phyloP scores from a whole-genome alignment of 1,139 yeast genomes.

The Candida tetrigidarum region DNA sequence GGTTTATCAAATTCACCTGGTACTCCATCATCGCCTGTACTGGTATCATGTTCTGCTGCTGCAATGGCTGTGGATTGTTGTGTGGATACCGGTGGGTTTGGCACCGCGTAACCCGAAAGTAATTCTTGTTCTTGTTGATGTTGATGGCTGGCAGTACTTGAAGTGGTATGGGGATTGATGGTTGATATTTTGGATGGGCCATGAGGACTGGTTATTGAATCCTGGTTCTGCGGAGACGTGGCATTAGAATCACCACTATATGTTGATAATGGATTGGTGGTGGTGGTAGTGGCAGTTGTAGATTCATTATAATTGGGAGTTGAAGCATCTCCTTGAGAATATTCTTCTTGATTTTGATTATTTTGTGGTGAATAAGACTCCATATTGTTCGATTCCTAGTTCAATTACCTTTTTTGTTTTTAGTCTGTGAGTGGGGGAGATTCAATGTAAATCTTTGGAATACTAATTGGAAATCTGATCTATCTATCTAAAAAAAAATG shows the following conservation, averaged over 20 bases:
- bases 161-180: slow-evolving; percentile 21
- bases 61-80: slow-evolving; percentile 36
- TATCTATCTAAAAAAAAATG: neutral
- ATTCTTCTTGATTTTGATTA: slow-evolving; percentile 5
- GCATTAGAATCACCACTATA: slow-evolving; percentile 1
- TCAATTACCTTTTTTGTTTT: no score
- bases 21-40: slow-evolving; percentile 11
- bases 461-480: neutral
- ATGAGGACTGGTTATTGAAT: slow-evolving; percentile 5
- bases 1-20: slow-evolving; percentile 44
- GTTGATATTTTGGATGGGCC: slow-evolving; percentile 12
- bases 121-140: slow-evolving; percentile 52
- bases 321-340: slow-evolving; percentile 4
- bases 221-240: slow-evolving; percentile 10
- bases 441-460: no score
- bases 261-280: slow-evolving; percentile 4
- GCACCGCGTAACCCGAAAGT: slow-evolving; percentile 43
- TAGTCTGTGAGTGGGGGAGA: neutral
- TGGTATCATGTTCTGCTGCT: slow-evolving; percentile 19
- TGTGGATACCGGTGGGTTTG: slow-evolving; percentile 48
- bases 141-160: slow-evolving; percentile 47
- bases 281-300: no score
- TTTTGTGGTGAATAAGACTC: slow-evolving; percentile 4
- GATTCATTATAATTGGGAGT: slow-evolving; percentile 8
- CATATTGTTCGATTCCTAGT: neutral